These are phyloP conservation scores for Venturia oleaginea DNA, from an alignment of 2,329 filamentous ascomycete genomes.

Conservation along the genomic window DNA sequence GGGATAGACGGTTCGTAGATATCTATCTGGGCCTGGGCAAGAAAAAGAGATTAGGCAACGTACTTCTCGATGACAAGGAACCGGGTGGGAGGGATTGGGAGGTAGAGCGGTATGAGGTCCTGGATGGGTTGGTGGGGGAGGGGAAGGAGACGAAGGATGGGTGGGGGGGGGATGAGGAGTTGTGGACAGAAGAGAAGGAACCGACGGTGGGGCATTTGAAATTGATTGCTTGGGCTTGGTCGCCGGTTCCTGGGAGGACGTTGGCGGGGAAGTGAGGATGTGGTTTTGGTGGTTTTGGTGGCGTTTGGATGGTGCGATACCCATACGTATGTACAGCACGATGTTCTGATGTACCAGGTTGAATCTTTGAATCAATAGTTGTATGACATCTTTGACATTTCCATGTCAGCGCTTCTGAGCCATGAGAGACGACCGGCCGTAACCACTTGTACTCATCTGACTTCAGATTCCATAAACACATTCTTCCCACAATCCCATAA, in stretches of 20 bases:
- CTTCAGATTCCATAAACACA: too few relatives aligned
- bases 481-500: too few relatives aligned
- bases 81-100: conserved; percentile 24
- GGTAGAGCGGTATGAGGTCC: conserved; percentile 19
- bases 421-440: too few relatives aligned
- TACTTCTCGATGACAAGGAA: conserved; percentile 22
- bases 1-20: conserved; percentile 20
- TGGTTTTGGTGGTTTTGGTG: not conserved
- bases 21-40: conserved; percentile 20
- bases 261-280: conserved; percentile 3
- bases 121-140: conserved; percentile 19
- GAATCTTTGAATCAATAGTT: too few relatives aligned
- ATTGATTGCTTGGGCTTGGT: conserved; percentile 24
- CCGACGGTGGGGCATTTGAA: conserved; percentile 19
- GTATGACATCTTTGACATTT: too few relatives aligned
- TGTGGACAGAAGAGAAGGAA: conserved; percentile 20
- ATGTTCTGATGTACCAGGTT: too few relatives aligned
- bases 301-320: not conserved
- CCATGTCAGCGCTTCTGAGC: too few relatives aligned
- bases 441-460: too few relatives aligned
- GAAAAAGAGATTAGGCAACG: conserved; percentile 23
- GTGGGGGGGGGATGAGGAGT: conserved; percentile 19
- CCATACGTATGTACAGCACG: not conserved
- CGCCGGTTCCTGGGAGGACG: conserved; percentile 16
- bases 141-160: conserved; percentile 16